Base-by-base conservation (phyloP, 1,284 basidiomycete genomes). In the Rhodotorula sp. region DNA sequence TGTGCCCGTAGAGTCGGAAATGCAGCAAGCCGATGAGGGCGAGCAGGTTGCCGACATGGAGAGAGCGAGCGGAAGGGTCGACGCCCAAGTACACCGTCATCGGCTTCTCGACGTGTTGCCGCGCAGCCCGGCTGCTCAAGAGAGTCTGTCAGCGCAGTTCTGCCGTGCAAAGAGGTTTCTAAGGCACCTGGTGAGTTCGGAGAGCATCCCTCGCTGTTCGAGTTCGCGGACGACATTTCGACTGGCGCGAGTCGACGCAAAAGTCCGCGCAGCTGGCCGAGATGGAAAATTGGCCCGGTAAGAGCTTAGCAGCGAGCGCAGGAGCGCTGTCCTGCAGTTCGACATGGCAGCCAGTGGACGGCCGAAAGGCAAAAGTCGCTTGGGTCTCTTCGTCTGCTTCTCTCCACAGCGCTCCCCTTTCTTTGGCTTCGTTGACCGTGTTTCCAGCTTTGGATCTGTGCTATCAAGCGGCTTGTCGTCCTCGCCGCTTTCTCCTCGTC, bases 31-130 rank as follows among this genome's bases (percentile, higher is more conserved):
- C 89, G 76, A 99, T 85, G 43, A 99, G 84, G 0, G 96, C 93
- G 21, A 98, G 83, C 3, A 99, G 87, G 80, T 99, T 96, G 5
- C 96, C 96, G 65, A 94, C 91, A 81, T 99, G 96, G 26, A 99
- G 84, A 0, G 92, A 90, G 47, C 83, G 84, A 2, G 95, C 95
- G 1, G 93, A 93, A 0, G 97, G 97, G 81, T 99, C 97, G n/a
- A 64, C 62, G 62, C 62, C 62, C 23, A 64, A 49, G 80, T 99
- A 99, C 23, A 95, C 86, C 0, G 87, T 88, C 7, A 82, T 81
- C 3, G 81, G 81, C 56, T 71, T 62, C 43, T 76, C 67, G 52
- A 78, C 71, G 65, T 77, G 76, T 15, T 60, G 57, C 3, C 65
- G 49, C 2, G 74, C 66, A 5, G 70, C 68, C 26, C 70, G 73